Conservation (phyloP, 2,329 filamentous ascomycete genomes). For the Pseudocercospora macadamiae region DNA sequence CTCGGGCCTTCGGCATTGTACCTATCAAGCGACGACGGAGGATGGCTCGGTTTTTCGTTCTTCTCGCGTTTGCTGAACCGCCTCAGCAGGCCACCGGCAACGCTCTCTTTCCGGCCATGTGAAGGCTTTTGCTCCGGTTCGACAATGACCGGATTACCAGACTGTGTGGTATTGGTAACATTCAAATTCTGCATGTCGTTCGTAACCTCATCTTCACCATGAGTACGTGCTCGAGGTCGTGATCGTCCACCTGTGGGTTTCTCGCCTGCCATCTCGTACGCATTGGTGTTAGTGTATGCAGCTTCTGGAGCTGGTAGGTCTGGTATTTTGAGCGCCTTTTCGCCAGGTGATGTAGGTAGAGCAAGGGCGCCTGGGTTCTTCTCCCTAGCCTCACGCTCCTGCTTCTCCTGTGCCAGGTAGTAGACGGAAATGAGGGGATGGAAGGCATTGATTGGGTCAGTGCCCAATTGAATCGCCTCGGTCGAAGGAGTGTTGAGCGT, state of each 20-base stretch:
- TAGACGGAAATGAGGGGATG: slow-evolving; percentile 92
- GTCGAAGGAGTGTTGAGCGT: slow-evolving; percentile 81
- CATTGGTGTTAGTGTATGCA: slow-evolving; percentile 81
- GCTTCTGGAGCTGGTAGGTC: slow-evolving; percentile 80
- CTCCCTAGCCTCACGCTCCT: slow-evolving; percentile 72
- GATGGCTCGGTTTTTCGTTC: slow-evolving; percentile 63
- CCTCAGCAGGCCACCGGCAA: slow-evolving; percentile 79
- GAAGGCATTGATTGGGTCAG: slow-evolving; percentile 89
- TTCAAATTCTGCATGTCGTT: slow-evolving; percentile 72
- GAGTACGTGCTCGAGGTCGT: slow-evolving; percentile 83
- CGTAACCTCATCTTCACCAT: slow-evolving; percentile 88
- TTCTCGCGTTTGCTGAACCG: slow-evolving; percentile 87
- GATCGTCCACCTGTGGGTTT: slow-evolving; percentile 81
- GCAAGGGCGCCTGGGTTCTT: slow-evolving; percentile 62
- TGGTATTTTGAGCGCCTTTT: slow-evolving; percentile 65
- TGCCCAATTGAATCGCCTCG: slow-evolving; percentile 79
- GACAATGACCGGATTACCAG: slow-evolving; percentile 47
- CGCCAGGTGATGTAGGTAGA: slow-evolving; percentile 59
- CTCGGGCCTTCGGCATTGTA: slow-evolving; percentile 72
- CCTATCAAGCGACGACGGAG: slow-evolving; percentile 77
- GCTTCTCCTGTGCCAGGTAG: slow-evolving; percentile 93
- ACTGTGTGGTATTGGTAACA: slow-evolving; percentile 56
- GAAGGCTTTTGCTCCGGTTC: slow-evolving; percentile 49
- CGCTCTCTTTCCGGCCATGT: slow-evolving; percentile 75
- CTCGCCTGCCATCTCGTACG: slow-evolving; percentile 88